These are phyloP conservation scores for Xylariaceae sp. DNA, from an alignment of 2,329 filamentous ascomycete genomes.

Conservation along the genomic window DNA sequence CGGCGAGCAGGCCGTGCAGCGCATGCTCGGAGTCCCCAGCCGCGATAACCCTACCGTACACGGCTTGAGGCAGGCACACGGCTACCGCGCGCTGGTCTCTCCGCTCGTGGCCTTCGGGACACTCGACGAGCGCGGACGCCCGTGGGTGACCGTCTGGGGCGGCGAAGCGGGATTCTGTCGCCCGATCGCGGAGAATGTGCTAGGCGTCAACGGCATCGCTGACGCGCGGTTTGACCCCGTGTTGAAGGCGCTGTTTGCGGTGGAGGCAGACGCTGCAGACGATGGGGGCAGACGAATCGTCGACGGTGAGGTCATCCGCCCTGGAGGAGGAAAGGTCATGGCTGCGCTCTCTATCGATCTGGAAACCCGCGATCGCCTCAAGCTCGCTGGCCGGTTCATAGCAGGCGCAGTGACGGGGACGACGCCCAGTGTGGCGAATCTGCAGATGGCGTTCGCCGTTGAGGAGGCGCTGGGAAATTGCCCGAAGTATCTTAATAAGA, in stretches of 20 bases:
- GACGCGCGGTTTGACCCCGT: slow-evolving; percentile 74
- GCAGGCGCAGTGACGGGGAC: slow-evolving; percentile 60
- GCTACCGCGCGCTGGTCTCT: slow-evolving; percentile 64
- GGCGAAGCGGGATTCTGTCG: slow-evolving; percentile 72
- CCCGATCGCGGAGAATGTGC: slow-evolving; percentile 65
- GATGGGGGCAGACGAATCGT: slow-evolving; percentile 28
- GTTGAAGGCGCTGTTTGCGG: slow-evolving; percentile 61
- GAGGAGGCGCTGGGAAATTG: slow-evolving; percentile 81
- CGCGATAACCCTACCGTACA: slow-evolving; percentile 70
- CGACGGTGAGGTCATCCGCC: slow-evolving; percentile 39
- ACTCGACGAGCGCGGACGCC: slow-evolving; percentile 67
- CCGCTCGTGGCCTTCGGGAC: slow-evolving; percentile 77
- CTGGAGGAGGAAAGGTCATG: slow-evolving; percentile 51
- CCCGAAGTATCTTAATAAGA: slow-evolving; percentile 85
- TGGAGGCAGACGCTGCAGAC: neutral
- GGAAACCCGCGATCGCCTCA: slow-evolving; percentile 72
- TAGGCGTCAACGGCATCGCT: slow-evolving; percentile 69
- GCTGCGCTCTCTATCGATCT: slow-evolving; percentile 66
- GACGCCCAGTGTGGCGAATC: slow-evolving; percentile 40
- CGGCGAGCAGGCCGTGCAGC: slow-evolving; percentile 72
- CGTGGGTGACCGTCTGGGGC: slow-evolving; percentile 83
- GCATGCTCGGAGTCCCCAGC: slow-evolving; percentile 63
- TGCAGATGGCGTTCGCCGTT: slow-evolving; percentile 70
- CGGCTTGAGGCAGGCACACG: slow-evolving; percentile 67
- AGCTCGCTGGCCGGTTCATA: slow-evolving; percentile 73